Evolutionary conservation across 2,329 filamentous ascomycete species (phyloP), one percentile per base, ranked within the genome.

Genomic region (Arthroderma uncinatum): DNA sequence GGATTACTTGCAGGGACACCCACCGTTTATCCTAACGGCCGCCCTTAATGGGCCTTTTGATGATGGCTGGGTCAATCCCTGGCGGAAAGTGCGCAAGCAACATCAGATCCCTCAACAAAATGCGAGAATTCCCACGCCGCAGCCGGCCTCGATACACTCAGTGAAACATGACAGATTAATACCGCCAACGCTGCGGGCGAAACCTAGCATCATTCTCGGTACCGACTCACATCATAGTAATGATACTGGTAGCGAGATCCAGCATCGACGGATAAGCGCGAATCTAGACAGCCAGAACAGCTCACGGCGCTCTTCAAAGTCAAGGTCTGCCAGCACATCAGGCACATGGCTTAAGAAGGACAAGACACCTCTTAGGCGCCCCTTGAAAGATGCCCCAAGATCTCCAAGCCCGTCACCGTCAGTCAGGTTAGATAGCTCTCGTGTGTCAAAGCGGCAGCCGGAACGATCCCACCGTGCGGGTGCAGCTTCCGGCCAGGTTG

Each of bases 21-120:
- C 69, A 14, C 64, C 75, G 8, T 76, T 75, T 57, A 77, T 78
- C 47, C 64, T 74, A 9, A 75, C 71, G 4, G 75, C 76, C 10
- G 69, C 69, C 7, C 65, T 78, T 19, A 70, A 66, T 44, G 76
- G 76, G 0, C 75, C 75, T 1, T 74, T 78, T 33, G 68, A 73
- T 3, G 59, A 68, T 23, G 68, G 63, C 25, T 78, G 76, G 76
- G 60, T 62, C 4, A 78, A 78, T 61, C 76, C 75, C 1, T 78
- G 76, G 76, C 67, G 60, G 52, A 56, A 54, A 28, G 23, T 12
- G 21, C 21, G n/a, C 21, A 55, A 30, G 23, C 10, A n/a, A 55
- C 34, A 23, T 7, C 36, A 12, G 21, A 12, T 30, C 12, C 14
- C 23, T 16, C 44, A 10, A 7, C 21, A 48, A 25, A 30, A 25